These are phyloP conservation scores for Xylaria sp. DNA, from an alignment of 2,329 filamentous ascomycete species.

Conservation along the genomic window DNA sequence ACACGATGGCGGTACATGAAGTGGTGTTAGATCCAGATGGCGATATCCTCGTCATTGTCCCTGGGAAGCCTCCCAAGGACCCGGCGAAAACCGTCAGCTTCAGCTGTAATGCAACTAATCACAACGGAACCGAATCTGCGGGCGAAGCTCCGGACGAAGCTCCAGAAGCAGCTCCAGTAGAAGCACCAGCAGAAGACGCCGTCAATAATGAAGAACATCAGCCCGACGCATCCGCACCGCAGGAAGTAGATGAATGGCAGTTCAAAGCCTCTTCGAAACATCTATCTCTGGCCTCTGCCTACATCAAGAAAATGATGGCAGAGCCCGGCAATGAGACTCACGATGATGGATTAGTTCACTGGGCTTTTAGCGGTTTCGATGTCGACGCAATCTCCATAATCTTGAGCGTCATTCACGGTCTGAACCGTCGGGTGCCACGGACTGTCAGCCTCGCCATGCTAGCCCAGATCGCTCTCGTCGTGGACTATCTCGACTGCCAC, in stretches of 20 bases:
- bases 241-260: slow-evolving; percentile 15
- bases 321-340: slow-evolving; percentile 27
- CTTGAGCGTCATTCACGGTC: slow-evolving; percentile 28
- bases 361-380: slow-evolving; percentile 22
- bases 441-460: slow-evolving; percentile 23
- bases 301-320: slow-evolving; percentile 28
- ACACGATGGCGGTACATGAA: slow-evolving; percentile 19
- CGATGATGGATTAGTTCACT: slow-evolving; percentile 25
- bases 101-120: background rate
- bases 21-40: slow-evolving; percentile 31
- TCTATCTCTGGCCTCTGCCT: slow-evolving; percentile 24
- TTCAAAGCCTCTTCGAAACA: slow-evolving; percentile 34
- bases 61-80: background rate
- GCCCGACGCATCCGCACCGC: background rate
- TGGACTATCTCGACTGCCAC: slow-evolving; percentile 30
- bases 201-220: background rate
- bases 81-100: background rate
- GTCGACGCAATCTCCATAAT: slow-evolving; percentile 19
- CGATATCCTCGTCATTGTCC: slow-evolving; percentile 32
- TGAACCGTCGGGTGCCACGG: slow-evolving; percentile 28
- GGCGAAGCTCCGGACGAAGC: background rate
- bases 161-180: background rate
- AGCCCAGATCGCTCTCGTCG: slow-evolving; percentile 23
- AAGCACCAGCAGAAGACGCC: background rate
- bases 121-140: background rate